Evolutionary conservation across 495 filamentous ascomycete genomes (phyloP).

Genomic region (Clavariopsis aquatica): DNA sequence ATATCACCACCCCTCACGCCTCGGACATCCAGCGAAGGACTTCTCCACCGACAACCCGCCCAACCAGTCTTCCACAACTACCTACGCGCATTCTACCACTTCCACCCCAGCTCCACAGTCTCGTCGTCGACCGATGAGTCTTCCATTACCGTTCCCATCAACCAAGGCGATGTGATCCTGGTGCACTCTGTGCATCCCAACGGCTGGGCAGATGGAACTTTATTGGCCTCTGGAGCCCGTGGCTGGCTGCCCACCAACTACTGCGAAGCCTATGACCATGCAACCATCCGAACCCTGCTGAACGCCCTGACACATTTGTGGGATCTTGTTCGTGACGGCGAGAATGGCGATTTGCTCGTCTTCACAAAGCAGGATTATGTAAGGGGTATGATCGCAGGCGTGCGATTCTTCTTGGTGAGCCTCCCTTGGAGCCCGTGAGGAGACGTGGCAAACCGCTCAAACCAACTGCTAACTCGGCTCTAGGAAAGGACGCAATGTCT

Average conservation of each 20-base stretch:
- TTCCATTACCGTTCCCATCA: conserved; percentile 75
- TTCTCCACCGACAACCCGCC: conserved; percentile 8
- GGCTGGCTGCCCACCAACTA: conserved; percentile 99
- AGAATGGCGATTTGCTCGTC: conserved; percentile 64
- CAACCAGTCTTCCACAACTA: conserved; percentile 86
- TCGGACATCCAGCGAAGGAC: conserved; percentile 33
- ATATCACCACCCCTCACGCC: conserved; percentile 42
- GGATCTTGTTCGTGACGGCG: conserved; percentile 78
- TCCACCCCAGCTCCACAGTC: conserved; percentile 74
- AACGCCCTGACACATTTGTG: conserved; percentile 88
- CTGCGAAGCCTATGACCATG: conserved; percentile 88
- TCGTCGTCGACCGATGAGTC: conserved; percentile 62
- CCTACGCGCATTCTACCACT: conserved; percentile 92
- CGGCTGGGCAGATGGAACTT: conserved; percentile 98
- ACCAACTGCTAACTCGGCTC: conserved; percentile 32
- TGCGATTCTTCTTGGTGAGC: conserved; percentile 84
- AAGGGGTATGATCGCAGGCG: conserved; percentile 88
- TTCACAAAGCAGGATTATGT: conserved; percentile 89
- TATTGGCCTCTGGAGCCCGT: conserved; percentile 80
- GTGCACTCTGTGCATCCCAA: conserved; percentile 98
- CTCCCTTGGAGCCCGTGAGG: conserved; percentile 8
- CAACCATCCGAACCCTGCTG: conserved; percentile 79
- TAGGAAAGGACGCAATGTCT: conserved; percentile 88
- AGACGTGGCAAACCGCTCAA: not conserved
- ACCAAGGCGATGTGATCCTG: conserved; percentile 87